Percentiles rank a stretch among this genome's conserved stretches.
These are phyloP conservation scores for Penicillium vulpinum DNA, from an alignment of 2,329 filamentous ascomycete genomes.

Conservation along the genomic window DNA sequence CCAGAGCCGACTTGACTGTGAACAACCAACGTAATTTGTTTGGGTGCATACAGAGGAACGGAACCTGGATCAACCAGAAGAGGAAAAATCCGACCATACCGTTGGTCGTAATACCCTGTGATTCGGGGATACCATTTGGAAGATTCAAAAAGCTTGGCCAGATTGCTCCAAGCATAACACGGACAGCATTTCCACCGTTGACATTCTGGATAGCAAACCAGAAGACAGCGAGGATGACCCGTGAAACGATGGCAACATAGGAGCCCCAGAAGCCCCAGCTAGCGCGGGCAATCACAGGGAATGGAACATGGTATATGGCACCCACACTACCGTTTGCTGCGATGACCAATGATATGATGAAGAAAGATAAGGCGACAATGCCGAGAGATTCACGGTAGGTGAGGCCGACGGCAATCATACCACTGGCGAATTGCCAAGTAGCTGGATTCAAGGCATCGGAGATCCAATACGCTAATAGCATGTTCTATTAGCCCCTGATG, in stretches of 20 bases:
- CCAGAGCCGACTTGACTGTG: slow-evolving; percentile 42
- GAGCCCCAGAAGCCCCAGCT: slow-evolving; percentile 60
- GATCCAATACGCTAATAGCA: slow-evolving; percentile 50
- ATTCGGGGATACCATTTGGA: slow-evolving; percentile 41
- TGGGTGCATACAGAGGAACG: slow-evolving; percentile 47
- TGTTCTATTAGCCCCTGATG: neutral
- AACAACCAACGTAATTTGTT: slow-evolving; percentile 44
- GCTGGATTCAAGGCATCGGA: slow-evolving; percentile 54
- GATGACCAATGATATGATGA: slow-evolving; percentile 61
- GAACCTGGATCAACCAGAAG: slow-evolving; percentile 49
- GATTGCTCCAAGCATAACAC: slow-evolving; percentile 56
- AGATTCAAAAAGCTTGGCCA: slow-evolving; percentile 45
- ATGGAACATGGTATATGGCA: slow-evolving; percentile 54
- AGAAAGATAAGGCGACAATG: slow-evolving; percentile 54
- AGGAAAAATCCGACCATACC: slow-evolving; percentile 49
- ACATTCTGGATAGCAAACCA: slow-evolving; percentile 68
- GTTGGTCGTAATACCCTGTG: slow-evolving; percentile 48
- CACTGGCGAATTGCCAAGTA: slow-evolving; percentile 57
- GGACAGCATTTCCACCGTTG: slow-evolving; percentile 59
- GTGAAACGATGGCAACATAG: slow-evolving; percentile 55
- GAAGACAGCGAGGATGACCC: slow-evolving; percentile 57
- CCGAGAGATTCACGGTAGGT: slow-evolving; percentile 53
- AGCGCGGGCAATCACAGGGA: slow-evolving; percentile 57
- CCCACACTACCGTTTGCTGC: slow-evolving; percentile 60
- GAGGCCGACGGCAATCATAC: slow-evolving; percentile 54